Conservation (phyloP, 2,329 filamentous ascomycete genomes). For the Alternaria infectoria region DNA sequence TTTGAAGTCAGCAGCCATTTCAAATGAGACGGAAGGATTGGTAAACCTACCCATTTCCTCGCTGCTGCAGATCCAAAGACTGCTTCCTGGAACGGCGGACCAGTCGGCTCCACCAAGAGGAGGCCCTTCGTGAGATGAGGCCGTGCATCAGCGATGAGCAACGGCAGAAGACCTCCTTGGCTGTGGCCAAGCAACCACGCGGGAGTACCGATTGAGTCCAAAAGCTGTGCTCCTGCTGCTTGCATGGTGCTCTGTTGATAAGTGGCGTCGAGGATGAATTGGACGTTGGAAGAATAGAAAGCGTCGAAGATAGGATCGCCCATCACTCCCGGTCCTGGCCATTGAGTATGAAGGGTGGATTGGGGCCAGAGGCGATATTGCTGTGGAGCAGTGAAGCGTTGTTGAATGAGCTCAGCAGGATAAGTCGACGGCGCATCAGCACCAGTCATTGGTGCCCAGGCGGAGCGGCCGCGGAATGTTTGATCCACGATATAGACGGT, state of each 20-base stretch:
- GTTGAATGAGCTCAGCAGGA: neutral
- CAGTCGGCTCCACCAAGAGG: constrained; percentile 60
- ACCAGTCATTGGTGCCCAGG: constrained; percentile 31
- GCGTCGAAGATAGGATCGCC: constrained; percentile 58
- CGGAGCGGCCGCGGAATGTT: constrained; percentile 53
- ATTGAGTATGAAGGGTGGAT: constrained; percentile 53
- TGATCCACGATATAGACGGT: constrained; percentile 58
- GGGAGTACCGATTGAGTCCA: constrained; percentile 51
- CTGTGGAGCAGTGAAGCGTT: constrained; percentile 12
- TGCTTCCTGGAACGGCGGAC: constrained; percentile 55
- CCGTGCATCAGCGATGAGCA: constrained; percentile 54
- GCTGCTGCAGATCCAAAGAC: constrained; percentile 5
- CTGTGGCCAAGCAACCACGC: constrained; percentile 52
- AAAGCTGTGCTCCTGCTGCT: constrained; percentile 49
- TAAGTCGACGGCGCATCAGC: constrained; percentile 1
- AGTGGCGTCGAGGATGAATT: constrained; percentile 26
- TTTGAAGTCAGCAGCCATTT: neutral
- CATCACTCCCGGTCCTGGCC: constrained; percentile 43
- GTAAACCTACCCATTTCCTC: neutral
- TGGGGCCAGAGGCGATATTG: constrained; percentile 47
- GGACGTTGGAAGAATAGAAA: constrained; percentile 54
- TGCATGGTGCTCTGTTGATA: constrained; percentile 33
- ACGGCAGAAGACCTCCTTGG: constrained; percentile 55
- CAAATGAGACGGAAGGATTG: neutral
- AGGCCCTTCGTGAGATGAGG: constrained; percentile 58